Evolutionary conservation across 2,329 filamentous ascomycete genomes (phyloP), one percentile per base, ranked within the genome.

Genomic region (Colletotrichum plurivorum): DNA sequence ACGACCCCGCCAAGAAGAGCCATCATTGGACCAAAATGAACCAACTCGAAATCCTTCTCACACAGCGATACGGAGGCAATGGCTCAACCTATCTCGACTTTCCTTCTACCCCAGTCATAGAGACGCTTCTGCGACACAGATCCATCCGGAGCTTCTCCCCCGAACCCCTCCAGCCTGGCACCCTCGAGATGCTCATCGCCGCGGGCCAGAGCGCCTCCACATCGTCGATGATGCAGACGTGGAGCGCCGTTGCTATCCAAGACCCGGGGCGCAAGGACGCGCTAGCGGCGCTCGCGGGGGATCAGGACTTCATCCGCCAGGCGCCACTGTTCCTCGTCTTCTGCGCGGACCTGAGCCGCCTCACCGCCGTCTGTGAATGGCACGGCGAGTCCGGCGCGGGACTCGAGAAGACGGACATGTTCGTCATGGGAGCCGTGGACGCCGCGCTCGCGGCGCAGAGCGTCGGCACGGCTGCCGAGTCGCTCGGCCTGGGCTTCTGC

Each of bases 141-240:
- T 79, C 77, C 1, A 72, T 77, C 20, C 75, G 78, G 18, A 59
- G 73, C 15, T 79, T 78, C 45, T 61, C 75, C 2, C 71, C 75
- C 0, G 66, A 73, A 5, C 59, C 55, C 2, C 63, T 79, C 10
- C 68, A 72, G 8, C 56, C 62, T 1, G 74, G 73, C 36, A 75
- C 72, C 3, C 73, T 79, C n/a, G 76, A 77, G 53, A 51, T 74
- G 2, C 73, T 79, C 1, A 55, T 76, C 31, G 76, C 78, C 0
- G 78, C 76, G n/a, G 78, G 73, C 3, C 78, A 79, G 62, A 78
- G 76, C 63, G 78, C 78, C 9, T 73, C 77, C 6, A 78, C 77
- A 2, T 79, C 77, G 15, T 79, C 76, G 8, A 79, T 79, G 68
- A 69, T 79, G 31, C 78, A 80, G 61, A 76, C 76, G 0, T 80